Base-by-base conservation (phyloP, 2,329 filamentous ascomycete species). In the Colletotrichum sp. region DNA sequence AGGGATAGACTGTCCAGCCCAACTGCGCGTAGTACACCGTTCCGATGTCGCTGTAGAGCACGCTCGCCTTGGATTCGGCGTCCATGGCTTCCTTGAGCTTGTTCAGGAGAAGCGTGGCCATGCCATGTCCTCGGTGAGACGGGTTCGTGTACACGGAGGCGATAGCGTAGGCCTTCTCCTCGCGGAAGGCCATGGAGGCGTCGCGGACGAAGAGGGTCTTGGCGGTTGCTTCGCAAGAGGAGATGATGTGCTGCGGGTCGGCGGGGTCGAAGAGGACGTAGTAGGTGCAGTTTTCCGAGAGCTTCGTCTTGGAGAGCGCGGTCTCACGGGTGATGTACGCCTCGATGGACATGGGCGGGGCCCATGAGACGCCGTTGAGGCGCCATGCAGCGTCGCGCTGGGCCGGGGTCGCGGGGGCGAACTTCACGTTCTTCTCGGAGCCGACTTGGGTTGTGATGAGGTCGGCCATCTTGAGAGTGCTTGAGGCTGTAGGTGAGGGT, bases 91-190 rank as follows among this genome's bases (percentile, higher is more conserved):
- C 75, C 67, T 82, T 80, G 3, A 84, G 73, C n/a, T 75, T 76
- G 54, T 68, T 77, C 51, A 85, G 76, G 69, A 85, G 79, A 70
- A 76, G 75, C n/a, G 78, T 80, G 2, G 83, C 84, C 79, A 84
- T 81, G 31, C 84, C 83, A 8, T 77, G 71, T 36, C 77, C 76
- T 54, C 83, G 82, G 55, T 82, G 79, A 24, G 80, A 75, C 8
- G 80, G 78, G 58, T 81, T 80, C 8, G 84, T 86, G 75, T 81
- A 82, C 18, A 85, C 76, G 57, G 83, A 80, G 63, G 81, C 80
- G 58, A 85, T 79, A 64, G 79, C 75, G 70, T 80, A 82, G n/a
- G 79, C 80, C 18, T 76, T 76, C 58, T 76, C 79, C 12, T 79
- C 71, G 18, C 77, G 73, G 27, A 79, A 76, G 31, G 79, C 77